Percentiles rank a stretch among this genome's conserved stretches.
Conservation (phyloP, 2,329 filamentous ascomycete species). For the Nemania sp. region DNA sequence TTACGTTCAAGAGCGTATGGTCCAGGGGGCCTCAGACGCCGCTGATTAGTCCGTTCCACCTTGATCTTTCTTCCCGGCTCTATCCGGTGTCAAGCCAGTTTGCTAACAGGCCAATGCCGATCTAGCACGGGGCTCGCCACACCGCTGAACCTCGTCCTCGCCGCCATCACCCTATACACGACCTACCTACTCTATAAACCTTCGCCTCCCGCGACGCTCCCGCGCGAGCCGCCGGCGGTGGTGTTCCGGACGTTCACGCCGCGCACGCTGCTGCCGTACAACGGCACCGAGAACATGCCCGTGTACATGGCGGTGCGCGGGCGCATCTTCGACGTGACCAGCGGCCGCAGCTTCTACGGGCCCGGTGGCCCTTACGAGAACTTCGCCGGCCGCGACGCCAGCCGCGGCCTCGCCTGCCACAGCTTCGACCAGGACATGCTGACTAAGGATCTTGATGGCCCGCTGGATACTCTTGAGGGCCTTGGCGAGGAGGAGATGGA, state of each 20-base stretch:
- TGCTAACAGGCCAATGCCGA: slow-evolving; percentile 2
- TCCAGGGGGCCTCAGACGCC: slow-evolving; percentile 51
- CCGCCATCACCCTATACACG: slow-evolving; percentile 59
- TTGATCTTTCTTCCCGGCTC: too few relatives aligned
- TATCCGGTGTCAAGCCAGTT: background rate
- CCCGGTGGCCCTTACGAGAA: slow-evolving; percentile 94
- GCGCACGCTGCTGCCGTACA: slow-evolving; percentile 80
- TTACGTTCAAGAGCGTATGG: slow-evolving; percentile 60
- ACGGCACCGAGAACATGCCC: slow-evolving; percentile 71
- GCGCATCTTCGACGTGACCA: slow-evolving; percentile 85
- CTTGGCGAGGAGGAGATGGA: slow-evolving; percentile 77
- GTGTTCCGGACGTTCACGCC: slow-evolving; percentile 75
- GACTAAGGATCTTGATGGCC: slow-evolving; percentile 84
- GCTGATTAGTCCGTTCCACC: slow-evolving; percentile 25
- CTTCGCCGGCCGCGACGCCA: slow-evolving; percentile 92
- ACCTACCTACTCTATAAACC: slow-evolving; percentile 60
- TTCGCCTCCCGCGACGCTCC: slow-evolving; percentile 49
- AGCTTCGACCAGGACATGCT: slow-evolving; percentile 96
- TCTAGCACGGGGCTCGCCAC: slow-evolving; percentile 54
- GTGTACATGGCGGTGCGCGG: slow-evolving; percentile 93
- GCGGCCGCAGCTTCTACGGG: slow-evolving; percentile 92
- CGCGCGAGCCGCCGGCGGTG: slow-evolving; percentile 57
- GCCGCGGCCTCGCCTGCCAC: slow-evolving; percentile 81
- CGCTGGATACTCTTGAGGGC: slow-evolving; percentile 75
- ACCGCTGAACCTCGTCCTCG: slow-evolving; percentile 65